Conservation (phyloP, 768 basidiomycete species). For the Phlebiopsis flavidoalba region DNA sequence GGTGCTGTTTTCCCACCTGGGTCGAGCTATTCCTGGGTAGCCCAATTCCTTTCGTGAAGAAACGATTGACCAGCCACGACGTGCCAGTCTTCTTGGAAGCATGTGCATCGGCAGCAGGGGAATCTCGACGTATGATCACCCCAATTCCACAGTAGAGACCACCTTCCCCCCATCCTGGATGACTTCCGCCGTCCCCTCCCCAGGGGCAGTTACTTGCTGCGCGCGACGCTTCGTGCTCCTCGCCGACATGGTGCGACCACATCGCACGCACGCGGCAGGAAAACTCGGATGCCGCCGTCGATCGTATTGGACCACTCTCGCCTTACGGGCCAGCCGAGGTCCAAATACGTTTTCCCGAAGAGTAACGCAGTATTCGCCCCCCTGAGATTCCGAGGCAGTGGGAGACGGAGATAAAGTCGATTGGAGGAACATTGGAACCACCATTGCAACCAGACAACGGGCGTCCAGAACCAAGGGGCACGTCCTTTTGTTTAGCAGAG, state of each 20-base stretch:
- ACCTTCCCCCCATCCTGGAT: constrained; percentile 53
- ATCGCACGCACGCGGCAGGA: constrained; percentile 49
- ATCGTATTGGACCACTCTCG: constrained; percentile 94
- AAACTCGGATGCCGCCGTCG: constrained; percentile 83
- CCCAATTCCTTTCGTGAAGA: constrained; percentile 91
- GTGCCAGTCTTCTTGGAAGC: constrained; percentile 99
- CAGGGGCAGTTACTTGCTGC: constrained; percentile 34
- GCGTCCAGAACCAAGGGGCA: constrained; percentile 77
- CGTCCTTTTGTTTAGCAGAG: constrained; percentile 81
- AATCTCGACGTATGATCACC: constrained; percentile 69
- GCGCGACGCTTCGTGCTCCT: constrained; percentile 54
- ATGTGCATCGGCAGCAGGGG: constrained; percentile 93
- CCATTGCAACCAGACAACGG: constrained; percentile 94
- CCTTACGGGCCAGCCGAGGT: constrained; percentile 92
- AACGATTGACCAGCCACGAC: constrained; percentile 97
- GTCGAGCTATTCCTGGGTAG: constrained; percentile 89
- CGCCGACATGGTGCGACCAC: constrained; percentile 72
- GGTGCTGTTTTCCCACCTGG: constrained; percentile 72
- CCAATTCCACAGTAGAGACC: constrained; percentile 65
- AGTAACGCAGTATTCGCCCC: constrained; percentile 99
- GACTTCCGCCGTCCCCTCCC: constrained; percentile 61
- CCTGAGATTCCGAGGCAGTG: constrained; percentile 97
- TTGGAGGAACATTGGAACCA: constrained; percentile 86
- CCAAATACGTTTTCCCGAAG: constrained; percentile 95
- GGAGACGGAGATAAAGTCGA: constrained; percentile 89